Evolutionary conservation across 805 yeast genomes (phyloP).

Genomic region (Teunomyces lycoperdinae): DNA sequence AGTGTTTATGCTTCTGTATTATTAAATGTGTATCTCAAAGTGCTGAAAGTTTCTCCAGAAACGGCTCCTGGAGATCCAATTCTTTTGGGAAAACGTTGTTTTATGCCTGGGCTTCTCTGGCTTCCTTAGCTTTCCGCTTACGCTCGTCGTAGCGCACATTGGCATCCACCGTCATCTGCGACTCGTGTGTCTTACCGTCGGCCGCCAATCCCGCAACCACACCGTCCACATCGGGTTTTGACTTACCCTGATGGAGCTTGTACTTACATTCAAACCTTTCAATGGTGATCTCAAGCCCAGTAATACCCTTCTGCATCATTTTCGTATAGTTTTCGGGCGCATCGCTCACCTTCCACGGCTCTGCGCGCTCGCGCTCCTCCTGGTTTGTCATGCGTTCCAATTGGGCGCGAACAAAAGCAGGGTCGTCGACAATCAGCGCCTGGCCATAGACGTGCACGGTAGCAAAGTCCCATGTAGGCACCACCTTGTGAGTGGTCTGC

Average conservation of each 20-base stretch:
- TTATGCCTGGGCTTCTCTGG: no score
- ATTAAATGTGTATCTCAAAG: neutral
- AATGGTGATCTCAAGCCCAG: constrained; percentile 55
- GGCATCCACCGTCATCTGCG: constrained; percentile 19
- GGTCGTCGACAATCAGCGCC: constrained; percentile 43
- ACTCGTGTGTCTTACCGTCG: constrained; percentile 30
- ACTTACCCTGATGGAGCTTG: constrained; percentile 55
- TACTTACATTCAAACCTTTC: constrained; percentile 47
- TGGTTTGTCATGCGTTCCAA: constrained; percentile 44
- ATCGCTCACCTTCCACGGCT: constrained; percentile 54
- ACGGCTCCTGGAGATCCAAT: no score
- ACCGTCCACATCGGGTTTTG: constrained; percentile 47
- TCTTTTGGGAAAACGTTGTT: no score
- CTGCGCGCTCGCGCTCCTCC: constrained; percentile 42
- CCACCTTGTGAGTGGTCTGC: constrained; percentile 54
- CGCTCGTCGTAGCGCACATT: constrained; percentile 8
- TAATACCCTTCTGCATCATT: constrained; percentile 46
- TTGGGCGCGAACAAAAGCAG: constrained; percentile 45
- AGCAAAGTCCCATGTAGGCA: constrained; percentile 71
- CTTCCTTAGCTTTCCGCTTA: neutral
- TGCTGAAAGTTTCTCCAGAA: neutral
- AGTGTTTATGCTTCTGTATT: neutral
- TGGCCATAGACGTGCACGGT: constrained; percentile 55
- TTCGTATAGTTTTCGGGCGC: constrained; percentile 51
- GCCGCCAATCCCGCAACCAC: constrained; percentile 45